Percentiles rank a stretch among this genome's conserved stretches.
Evolutionary conservation across 805 yeast species (phyloP).

Genomic region (Pichia californica): DNA sequence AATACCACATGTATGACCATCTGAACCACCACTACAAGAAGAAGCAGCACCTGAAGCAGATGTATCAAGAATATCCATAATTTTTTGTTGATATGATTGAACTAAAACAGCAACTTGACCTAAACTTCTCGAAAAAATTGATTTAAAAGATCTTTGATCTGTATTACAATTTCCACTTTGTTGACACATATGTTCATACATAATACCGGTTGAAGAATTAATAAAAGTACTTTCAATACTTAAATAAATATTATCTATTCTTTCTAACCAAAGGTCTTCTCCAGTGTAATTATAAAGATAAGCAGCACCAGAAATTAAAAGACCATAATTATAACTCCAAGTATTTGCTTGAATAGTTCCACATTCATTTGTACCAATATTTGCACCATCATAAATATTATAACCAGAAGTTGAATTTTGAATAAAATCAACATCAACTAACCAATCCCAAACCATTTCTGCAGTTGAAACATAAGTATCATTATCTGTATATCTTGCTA

Average conservation of each 20-base stretch:
- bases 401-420: conserved; percentile 27
- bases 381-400: conserved; percentile 53
- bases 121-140: conserved; percentile 59
- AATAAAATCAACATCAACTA: conserved; percentile 20
- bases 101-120: conserved; percentile 51
- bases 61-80: conserved; percentile 28
- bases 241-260: conserved; percentile 31
- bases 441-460: conserved; percentile 71
- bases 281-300: conserved; percentile 59
- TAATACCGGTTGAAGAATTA: conserved; percentile 33
- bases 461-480: conserved; percentile 66
- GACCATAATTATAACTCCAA: conserved; percentile 71
- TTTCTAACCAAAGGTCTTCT: conserved; percentile 36
- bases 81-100: conserved; percentile 39
- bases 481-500: conserved; percentile 73
- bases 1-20: conserved; percentile 80
- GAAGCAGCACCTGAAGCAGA: conserved; percentile 68
- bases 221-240: conserved; percentile 41
- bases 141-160: conserved; percentile 71
- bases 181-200: conserved; percentile 62
- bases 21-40: conserved; percentile 79
- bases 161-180: conserved; percentile 48
- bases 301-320: conserved; percentile 62
- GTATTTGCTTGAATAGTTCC: conserved; percentile 40
- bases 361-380: conserved; percentile 39